Evolutionary conservation across 2,329 filamentous ascomycete species (phyloP).

Genomic region (Atkinsonella hypoxylon): DNA sequence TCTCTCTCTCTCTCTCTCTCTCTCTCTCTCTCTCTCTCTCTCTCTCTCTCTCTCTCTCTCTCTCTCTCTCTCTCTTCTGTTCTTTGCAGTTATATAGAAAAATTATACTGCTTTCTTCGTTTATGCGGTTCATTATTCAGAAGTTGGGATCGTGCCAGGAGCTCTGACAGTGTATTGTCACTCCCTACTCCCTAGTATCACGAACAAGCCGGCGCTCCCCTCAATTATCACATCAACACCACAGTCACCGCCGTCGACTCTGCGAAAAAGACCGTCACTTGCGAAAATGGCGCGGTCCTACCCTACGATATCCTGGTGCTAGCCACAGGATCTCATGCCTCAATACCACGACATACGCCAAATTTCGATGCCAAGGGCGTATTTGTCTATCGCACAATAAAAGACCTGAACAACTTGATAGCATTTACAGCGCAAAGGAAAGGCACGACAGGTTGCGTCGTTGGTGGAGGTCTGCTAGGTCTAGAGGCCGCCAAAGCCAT

Average conservation of each 20-base stretch:
- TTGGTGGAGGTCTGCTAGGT: conserved; percentile 75
- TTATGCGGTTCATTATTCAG: not conserved
- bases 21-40: too few species aligned
- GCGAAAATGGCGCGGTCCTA: conserved; percentile 56
- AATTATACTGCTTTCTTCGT: not conserved
- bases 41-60: too few species aligned
- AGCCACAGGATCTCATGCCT: conserved; percentile 75
- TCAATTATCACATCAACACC: conserved; percentile 67
- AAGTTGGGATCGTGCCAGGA: not conserved
- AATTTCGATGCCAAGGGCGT: conserved; percentile 71
- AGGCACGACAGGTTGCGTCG: conserved; percentile 60
- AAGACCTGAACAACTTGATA: conserved; percentile 68
- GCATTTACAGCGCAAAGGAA: conserved; percentile 54
- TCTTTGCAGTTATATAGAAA: not conserved
- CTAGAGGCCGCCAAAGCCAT: conserved; percentile 87
- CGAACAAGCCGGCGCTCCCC: conserved; percentile 50
- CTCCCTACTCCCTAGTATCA: conserved; percentile 52
- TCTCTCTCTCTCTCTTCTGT: not conserved
- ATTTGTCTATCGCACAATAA: conserved; percentile 81
- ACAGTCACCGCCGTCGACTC: conserved; percentile 53
- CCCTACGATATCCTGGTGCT: conserved; percentile 72
- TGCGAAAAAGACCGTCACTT: conserved; percentile 52
- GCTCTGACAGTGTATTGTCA: not conserved
- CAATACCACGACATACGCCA: conserved; percentile 59
- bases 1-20: too few species aligned